Percentiles rank a stretch among this genome's conserved stretches.
Evolutionary conservation across 768 basidiomycete species (phyloP).

Genomic region (Mycena indigotica): DNA sequence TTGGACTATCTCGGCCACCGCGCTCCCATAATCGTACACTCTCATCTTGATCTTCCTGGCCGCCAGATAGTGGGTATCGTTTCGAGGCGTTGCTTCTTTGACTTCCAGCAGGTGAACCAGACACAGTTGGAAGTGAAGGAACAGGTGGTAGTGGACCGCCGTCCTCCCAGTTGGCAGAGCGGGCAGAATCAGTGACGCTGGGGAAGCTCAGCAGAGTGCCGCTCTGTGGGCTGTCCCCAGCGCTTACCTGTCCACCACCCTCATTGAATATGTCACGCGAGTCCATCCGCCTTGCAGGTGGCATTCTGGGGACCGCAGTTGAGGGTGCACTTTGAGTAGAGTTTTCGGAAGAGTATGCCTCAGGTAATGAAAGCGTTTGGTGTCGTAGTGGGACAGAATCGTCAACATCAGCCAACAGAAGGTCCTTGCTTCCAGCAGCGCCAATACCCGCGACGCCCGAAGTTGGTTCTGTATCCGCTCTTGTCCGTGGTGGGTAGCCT

Average conservation of each 20-base stretch:
- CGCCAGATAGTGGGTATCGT: constrained; percentile 51
- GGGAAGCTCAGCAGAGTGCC: constrained; percentile 51
- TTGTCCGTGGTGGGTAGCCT: constrained; percentile 19
- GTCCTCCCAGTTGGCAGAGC: constrained; percentile 44
- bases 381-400: constrained; percentile 13
- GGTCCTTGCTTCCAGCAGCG: constrained; percentile 12
- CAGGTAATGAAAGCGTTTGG: constrained; percentile 37
- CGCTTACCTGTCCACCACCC: constrained; percentile 21
- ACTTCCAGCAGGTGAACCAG: constrained; percentile 21
- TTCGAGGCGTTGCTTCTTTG: constrained; percentile 39
- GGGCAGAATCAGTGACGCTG: constrained; percentile 53
- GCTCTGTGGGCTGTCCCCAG: constrained; percentile 25
- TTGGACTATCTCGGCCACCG: constrained; percentile 25
- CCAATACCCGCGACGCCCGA: background rate
- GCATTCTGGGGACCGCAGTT: constrained; percentile 39
- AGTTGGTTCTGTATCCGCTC: constrained; percentile 17
- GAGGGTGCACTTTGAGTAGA: constrained; percentile 51
- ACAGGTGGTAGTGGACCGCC: constrained; percentile 23
- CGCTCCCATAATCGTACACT: constrained; percentile 55
- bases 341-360: constrained; percentile 32
- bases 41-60: constrained; percentile 63
- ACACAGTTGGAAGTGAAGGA: background rate
- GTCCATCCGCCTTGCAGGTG: constrained; percentile 34
- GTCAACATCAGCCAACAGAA: constrained; percentile 21
- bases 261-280: constrained; percentile 42